Percentiles rank a stretch among this genome's conserved stretches.
phyloP scores from a whole-genome alignment of 2,329 filamentous ascomycete genomes.

The Dactylellina cionopaga region DNA sequence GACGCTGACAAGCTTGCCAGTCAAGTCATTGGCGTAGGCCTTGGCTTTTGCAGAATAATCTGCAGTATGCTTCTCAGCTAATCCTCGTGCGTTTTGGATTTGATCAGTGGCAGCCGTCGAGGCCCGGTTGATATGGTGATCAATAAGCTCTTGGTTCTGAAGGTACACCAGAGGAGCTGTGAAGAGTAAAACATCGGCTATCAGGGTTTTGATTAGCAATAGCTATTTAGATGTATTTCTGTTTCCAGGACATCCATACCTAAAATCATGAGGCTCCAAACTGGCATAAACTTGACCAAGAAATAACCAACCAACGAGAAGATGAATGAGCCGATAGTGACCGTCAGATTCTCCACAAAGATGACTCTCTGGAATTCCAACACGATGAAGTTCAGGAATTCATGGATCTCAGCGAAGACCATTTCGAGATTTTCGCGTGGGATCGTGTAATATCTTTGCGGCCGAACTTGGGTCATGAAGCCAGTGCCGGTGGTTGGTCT shows the following conservation, averaged over 20 bases:
- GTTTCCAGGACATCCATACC: conserved; percentile 38
- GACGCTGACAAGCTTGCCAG: conserved; percentile 67
- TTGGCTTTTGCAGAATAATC: conserved; percentile 73
- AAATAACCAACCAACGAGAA: conserved; percentile 73
- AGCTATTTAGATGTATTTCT: too few relatives aligned
- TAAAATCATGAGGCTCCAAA: conserved; percentile 74
- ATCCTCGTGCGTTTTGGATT: conserved; percentile 70
- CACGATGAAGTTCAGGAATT: conserved; percentile 77
- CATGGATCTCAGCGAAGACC: conserved; percentile 72
- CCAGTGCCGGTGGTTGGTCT: conserved; percentile 72
- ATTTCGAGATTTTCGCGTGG: conserved; percentile 71
- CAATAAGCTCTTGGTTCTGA: conserved; percentile 76
- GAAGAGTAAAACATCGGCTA: conserved; percentile 69
- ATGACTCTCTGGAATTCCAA: conserved; percentile 76
- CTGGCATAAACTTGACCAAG: conserved; percentile 74
- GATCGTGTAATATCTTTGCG: conserved; percentile 74
- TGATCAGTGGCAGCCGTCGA: conserved; percentile 71
- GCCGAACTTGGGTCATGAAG: conserved; percentile 73
- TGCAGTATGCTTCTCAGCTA: conserved; percentile 72
- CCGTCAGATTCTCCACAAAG: conserved; percentile 73
- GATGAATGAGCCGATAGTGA: conserved; percentile 70
- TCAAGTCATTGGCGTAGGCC: conserved; percentile 75
- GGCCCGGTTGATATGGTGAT: conserved; percentile 70
- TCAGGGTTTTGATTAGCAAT: background rate
- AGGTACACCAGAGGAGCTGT: conserved; percentile 72